These are phyloP conservation scores for Myochromella boudieri DNA, from an alignment of 768 basidiomycete species.

Conservation along the genomic window DNA sequence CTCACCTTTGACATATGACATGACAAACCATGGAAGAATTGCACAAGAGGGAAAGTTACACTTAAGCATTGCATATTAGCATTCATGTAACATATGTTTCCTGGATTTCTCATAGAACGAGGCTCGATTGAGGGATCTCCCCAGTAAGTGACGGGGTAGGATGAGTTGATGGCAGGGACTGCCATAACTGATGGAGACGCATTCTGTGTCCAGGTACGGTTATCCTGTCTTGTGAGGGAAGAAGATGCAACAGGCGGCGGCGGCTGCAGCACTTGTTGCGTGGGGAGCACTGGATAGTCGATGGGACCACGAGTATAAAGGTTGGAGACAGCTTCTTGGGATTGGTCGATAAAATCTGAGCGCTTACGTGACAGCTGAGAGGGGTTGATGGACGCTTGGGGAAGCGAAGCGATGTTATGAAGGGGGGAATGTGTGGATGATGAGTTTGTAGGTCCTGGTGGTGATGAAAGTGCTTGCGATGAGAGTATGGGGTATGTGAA, in stretches of 20 bases:
- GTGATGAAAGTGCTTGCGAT: constrained; percentile 35
- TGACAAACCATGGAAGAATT: constrained; percentile 82
- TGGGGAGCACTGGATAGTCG: constrained; percentile 76
- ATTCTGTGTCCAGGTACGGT: constrained; percentile 54
- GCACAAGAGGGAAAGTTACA: constrained; percentile 90
- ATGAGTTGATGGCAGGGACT: constrained; percentile 68
- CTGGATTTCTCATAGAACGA: constrained; percentile 89
- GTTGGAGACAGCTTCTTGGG: constrained; percentile 58
- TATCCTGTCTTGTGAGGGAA: constrained; percentile 73
- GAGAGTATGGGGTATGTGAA: constrained; percentile 50
- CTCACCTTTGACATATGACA: constrained; percentile 1
- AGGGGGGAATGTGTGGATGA: constrained; percentile 34
- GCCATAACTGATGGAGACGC: constrained; percentile 38
- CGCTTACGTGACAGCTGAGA: constrained; percentile 68
- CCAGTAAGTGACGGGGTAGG: constrained; percentile 87
- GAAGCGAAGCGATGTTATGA: constrained; percentile 64
- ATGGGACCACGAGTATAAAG: constrained; percentile 54
- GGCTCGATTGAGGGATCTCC: constrained; percentile 74
- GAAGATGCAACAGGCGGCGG: constrained; percentile 79
- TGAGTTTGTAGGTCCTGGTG: constrained; percentile 30
- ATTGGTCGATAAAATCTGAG: constrained; percentile 80
- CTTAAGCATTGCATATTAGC: constrained; percentile 95
- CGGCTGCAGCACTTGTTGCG: constrained; percentile 65
- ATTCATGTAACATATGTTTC: constrained; percentile 99
- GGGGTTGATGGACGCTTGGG: constrained; percentile 83